These are phyloP conservation scores for Pleurotus citrinopileatus DNA, from an alignment of 768 basidiomycete species.

Conservation along the genomic window DNA sequence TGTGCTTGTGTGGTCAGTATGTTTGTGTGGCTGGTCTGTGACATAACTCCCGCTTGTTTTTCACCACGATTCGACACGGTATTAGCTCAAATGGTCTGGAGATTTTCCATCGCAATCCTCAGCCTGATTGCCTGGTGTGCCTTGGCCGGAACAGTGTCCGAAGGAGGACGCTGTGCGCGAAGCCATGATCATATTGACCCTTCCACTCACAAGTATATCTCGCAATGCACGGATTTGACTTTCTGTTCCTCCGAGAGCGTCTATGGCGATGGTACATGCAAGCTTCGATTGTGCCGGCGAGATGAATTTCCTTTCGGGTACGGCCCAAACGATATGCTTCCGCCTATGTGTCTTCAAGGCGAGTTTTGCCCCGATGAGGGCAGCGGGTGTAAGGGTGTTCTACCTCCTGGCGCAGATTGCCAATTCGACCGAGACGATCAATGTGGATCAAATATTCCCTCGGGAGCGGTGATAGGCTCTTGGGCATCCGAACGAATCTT, in stretches of 20 bases:
- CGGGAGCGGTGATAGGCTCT: slow-evolving; percentile 36
- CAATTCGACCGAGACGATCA: slow-evolving; percentile 65
- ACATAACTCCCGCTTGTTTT: too few species aligned
- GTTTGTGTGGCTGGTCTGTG: too few species aligned
- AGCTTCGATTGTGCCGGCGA: slow-evolving; percentile 50
- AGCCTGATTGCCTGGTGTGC: neutral
- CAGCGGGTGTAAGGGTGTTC: slow-evolving; percentile 45
- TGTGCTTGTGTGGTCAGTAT: too few species aligned
- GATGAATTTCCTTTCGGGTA: slow-evolving; percentile 63
- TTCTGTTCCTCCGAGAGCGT: slow-evolving; percentile 44
- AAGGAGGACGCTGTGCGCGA: slow-evolving; percentile 31
- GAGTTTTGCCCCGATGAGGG: slow-evolving; percentile 72
- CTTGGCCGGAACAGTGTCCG: slow-evolving; percentile 5
- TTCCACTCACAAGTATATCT: slow-evolving; percentile 52
- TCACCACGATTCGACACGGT: too few species aligned
- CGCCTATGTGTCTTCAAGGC: slow-evolving; percentile 49
- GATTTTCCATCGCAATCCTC: neutral
- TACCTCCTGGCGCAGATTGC: slow-evolving; percentile 43
- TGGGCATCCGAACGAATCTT: neutral
- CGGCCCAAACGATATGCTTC: slow-evolving; percentile 32
- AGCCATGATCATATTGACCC: slow-evolving; percentile 51
- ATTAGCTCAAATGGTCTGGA: neutral
- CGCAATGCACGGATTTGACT: slow-evolving; percentile 57
- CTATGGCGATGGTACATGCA: slow-evolving; percentile 38
- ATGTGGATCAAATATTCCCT: slow-evolving; percentile 31